Conservation (phyloP, 768 basidiomycete genomes). For the Agrocybe chaxingu region DNA sequence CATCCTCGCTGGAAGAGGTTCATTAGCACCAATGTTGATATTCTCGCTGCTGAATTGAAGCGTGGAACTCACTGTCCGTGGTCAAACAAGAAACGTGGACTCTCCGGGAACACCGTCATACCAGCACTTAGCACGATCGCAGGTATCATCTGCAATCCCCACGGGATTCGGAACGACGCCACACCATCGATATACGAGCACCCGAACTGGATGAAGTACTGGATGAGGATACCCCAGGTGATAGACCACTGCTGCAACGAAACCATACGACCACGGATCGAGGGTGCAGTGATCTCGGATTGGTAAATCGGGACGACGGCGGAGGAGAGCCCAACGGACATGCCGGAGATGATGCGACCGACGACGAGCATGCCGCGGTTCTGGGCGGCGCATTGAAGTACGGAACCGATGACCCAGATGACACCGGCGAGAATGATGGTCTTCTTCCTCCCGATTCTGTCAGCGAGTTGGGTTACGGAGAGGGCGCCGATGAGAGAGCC, state of each 20-base stretch:
- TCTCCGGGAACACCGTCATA: conserved; percentile 68
- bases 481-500: conserved; percentile 69
- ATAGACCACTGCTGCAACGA: conserved; percentile 80
- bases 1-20: conserved; percentile 37
- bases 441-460: conserved; percentile 61
- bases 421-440: conserved; percentile 64
- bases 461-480: conserved; percentile 59
- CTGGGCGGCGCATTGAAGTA: conserved; percentile 68
- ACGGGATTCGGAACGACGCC: conserved; percentile 78
- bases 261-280: conserved; percentile 72
- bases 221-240: conserved; percentile 75
- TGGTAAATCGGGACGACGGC: conserved; percentile 73
- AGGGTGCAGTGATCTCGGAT: conserved; percentile 68
- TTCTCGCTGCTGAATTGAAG: background rate
- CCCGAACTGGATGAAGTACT: conserved; percentile 75
- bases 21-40: background rate
- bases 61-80: conserved; percentile 39
- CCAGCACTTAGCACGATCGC: conserved; percentile 66
- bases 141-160: conserved; percentile 79
- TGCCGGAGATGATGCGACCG: conserved; percentile 65
- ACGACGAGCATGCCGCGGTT: conserved; percentile 75
- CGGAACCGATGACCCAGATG: conserved; percentile 71
- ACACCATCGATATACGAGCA: conserved; percentile 68
- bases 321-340: conserved; percentile 65
- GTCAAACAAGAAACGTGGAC: conserved; percentile 72